phyloP scores from a whole-genome alignment of 106 monocot genomes.

The Chionographis japonica region DNA sequence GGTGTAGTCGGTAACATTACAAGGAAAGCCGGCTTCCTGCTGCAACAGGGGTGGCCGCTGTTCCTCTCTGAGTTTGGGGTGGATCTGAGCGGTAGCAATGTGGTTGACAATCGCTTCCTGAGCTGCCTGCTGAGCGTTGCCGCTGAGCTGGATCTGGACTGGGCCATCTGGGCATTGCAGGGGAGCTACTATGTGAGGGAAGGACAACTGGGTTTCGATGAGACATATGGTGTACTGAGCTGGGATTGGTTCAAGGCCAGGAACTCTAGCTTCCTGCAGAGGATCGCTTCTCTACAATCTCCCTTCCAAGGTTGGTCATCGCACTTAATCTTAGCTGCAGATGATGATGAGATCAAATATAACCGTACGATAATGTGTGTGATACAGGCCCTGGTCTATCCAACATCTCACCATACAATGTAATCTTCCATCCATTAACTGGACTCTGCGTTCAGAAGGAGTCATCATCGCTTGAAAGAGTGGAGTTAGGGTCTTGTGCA shows the following conservation, averaged over 20 bases:
- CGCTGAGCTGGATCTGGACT: constrained; percentile 74
- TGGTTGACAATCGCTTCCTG: constrained; percentile 48
- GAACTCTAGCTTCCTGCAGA: constrained; percentile 33
- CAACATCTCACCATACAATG: constrained; percentile 20
- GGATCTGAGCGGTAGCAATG: constrained; percentile 33
- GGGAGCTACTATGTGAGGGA: constrained; percentile 76
- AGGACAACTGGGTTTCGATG: constrained; percentile 36
- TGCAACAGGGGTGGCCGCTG: constrained; percentile 60
- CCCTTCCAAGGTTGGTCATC: constrained; percentile 40
- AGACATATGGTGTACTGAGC: constrained; percentile 52
- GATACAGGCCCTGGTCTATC: constrained; percentile 33
- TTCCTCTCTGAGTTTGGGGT: constrained; percentile 71
- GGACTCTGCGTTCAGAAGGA: constrained; percentile 51
- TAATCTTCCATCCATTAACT: constrained; percentile 71
- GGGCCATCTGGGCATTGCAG: constrained; percentile 82
- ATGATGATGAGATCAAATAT: too few species aligned
- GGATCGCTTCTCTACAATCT: constrained; percentile 45
- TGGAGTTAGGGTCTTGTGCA: constrained; percentile 46
- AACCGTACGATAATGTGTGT: neutral
- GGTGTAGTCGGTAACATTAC: constrained; percentile 14
- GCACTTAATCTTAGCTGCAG: neutral
- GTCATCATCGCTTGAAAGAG: constrained; percentile 5
- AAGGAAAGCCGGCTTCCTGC: constrained; percentile 42
- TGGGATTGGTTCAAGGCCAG: constrained; percentile 50
- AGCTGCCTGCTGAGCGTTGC: constrained; percentile 51